A percentile compares a stretch with the other conserved stretches of the same genome.
phyloP scores from a whole-genome alignment of 1,139 yeast species.

The Spathaspora jeffriesii region DNA sequence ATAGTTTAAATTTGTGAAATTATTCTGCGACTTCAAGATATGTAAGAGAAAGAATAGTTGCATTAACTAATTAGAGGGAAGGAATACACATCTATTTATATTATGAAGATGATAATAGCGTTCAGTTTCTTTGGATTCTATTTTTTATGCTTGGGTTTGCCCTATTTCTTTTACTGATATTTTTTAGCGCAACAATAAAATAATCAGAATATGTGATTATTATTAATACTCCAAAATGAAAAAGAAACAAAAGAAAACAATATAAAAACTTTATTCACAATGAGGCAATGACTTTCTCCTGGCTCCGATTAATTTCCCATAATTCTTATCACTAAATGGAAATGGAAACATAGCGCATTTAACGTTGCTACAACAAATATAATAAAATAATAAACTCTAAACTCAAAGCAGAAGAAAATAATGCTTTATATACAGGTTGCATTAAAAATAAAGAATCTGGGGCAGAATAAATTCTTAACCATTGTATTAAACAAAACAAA shows the following conservation, averaged over 20 bases:
- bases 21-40: background rate
- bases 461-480: background rate
- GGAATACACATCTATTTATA: slow-evolving; percentile 1
- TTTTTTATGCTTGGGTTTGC: slow-evolving; percentile 3
- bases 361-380: background rate
- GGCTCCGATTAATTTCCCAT: background rate
- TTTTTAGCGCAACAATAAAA: background rate
- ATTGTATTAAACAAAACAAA: background rate
- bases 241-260: background rate
- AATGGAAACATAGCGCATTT: background rate
- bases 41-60: background rate
- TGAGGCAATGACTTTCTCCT: background rate
- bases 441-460: background rate
- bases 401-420: background rate
- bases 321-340: background rate
- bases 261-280: background rate
- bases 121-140: background rate
- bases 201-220: background rate
- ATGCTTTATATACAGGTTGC: background rate
- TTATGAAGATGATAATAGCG: background rate
- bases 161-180: background rate
- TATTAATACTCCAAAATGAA: background rate
- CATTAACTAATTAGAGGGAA: background rate
- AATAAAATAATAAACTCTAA: background rate
- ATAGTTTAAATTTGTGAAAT: background rate